These are phyloP conservation scores for Clonostachys sp. DNA, from an alignment of 2,329 filamentous ascomycete species.

Conservation along the genomic window DNA sequence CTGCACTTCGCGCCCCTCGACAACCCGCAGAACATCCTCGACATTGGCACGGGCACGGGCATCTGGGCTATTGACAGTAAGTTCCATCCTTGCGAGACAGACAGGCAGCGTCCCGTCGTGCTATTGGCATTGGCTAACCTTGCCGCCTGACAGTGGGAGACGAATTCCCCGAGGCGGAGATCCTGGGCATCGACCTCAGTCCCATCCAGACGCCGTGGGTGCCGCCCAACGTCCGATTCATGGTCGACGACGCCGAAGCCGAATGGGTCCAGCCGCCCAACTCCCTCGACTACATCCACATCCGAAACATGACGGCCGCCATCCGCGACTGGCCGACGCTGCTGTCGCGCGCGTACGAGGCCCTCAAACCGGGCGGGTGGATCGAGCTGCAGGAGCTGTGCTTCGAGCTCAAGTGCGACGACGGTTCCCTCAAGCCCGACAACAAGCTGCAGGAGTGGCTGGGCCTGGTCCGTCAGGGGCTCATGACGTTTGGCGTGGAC, in stretches of 20 bases:
- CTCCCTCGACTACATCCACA: conserved; percentile 19
- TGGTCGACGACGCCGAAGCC: conserved; percentile 27
- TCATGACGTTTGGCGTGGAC: conserved; percentile 21
- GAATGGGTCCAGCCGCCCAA: conserved; percentile 16
- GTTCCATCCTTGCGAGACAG: conserved; percentile 20
- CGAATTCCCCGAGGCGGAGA: conserved; percentile 22
- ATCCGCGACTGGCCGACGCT: conserved; percentile 14
- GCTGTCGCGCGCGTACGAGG: conserved; percentile 12
- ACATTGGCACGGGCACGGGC: conserved; percentile 40
- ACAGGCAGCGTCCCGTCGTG: conserved; percentile 8
- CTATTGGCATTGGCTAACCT: conserved; percentile 16
- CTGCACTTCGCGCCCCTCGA: conserved; percentile 36
- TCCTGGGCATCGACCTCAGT: conserved; percentile 28
- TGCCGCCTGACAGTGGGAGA: conserved; percentile 23
- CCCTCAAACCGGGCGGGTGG: conserved; percentile 35
- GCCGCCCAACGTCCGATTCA: conserved; percentile 30
- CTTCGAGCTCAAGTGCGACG: conserved; percentile 18
- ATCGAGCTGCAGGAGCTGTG: conserved; percentile 19
- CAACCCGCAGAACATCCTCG: conserved; percentile 26
- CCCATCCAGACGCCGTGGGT: conserved; percentile 33
- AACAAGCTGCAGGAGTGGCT: conserved; percentile 19
- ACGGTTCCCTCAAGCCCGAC: conserved; percentile 14
- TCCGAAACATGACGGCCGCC: conserved; percentile 33
- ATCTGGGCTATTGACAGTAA: conserved; percentile 43
- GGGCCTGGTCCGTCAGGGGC: conserved; percentile 15